Evolutionary conservation across 2,329 filamentous ascomycete genomes (phyloP).

Genomic region (Zopfia rhizophila): DNA sequence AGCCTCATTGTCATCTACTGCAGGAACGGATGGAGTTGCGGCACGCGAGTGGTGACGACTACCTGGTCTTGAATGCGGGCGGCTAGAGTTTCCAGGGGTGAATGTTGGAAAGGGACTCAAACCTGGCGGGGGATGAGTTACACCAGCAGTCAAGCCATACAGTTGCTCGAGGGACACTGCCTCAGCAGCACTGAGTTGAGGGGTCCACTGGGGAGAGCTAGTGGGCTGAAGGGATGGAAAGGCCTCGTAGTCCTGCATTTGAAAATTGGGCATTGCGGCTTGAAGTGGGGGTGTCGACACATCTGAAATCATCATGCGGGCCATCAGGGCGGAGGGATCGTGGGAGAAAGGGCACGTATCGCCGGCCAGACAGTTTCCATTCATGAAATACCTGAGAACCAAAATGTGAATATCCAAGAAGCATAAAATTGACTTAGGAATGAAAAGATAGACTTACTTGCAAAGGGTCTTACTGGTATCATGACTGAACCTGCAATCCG

Average conservation of each 20-base stretch:
- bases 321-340: slow-evolving; percentile 87
- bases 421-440: slow-evolving; percentile 17
- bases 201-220: slow-evolving; percentile 54
- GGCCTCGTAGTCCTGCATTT: slow-evolving; percentile 83
- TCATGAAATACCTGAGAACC: slow-evolving; percentile 85
- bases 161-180: slow-evolving; percentile 55
- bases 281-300: slow-evolving; percentile 72
- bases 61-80: slow-evolving; percentile 81
- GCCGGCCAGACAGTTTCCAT: slow-evolving; percentile 93
- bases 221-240: slow-evolving; percentile 78
- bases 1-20: slow-evolving; percentile 93
- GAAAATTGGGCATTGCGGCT: slow-evolving; percentile 73
- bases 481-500: slow-evolving; percentile 97
- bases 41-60: slow-evolving; percentile 80
- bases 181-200: slow-evolving; percentile 53
- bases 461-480: slow-evolving; percentile 95
- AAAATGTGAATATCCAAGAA: slow-evolving; percentile 35
- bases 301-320: slow-evolving; percentile 79
- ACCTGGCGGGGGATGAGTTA: slow-evolving; percentile 72
- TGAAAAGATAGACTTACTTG: slow-evolving; percentile 75
- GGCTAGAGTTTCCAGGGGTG: slow-evolving; percentile 66
- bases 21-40: slow-evolving; percentile 72
- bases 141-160: slow-evolving; percentile 47
- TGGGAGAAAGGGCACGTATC: slow-evolving; percentile 97
- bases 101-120: slow-evolving; percentile 70